Evolutionary conservation across 164 flowering plant species (phyloP), one percentile per base, ranked within the genome.

Genomic region (Vitis amurensis): DNA sequence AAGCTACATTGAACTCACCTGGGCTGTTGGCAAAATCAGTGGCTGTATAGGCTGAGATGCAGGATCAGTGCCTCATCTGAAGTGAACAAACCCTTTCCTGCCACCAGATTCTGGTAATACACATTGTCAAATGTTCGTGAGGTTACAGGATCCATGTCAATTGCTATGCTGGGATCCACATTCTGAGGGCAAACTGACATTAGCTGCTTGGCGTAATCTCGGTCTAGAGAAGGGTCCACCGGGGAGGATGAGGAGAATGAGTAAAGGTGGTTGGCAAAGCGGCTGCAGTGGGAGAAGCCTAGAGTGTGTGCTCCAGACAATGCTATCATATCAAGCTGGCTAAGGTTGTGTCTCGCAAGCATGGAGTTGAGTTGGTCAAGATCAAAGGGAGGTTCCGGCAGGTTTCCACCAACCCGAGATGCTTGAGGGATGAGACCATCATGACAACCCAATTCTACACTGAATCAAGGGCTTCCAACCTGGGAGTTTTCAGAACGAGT

Each of bases 231-330:
- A 50, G 97, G 97, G 66, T 93, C 98, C 0, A 83, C 73, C 0
- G 77, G 77, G 49, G 83, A 64, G 8, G 80, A 61, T 9, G 85
- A 16, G 14, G 81, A 74, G 81, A 84, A 89, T 4, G 75, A 67
- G 79, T 91, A 88, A 56, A 91, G 68, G 11, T 97, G 87, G 56
- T 81, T 78, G 1, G 90, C 71, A 57, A 93, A 84, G 61, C 83
- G 84, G 72, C 51, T 53, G 79, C 98, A 91, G 78, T 93, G 97
- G 51, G 95, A 84, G 82, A 88, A 85, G 27, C 98, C 98, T 0
- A 91, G 29, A 0, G 98, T 89, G 80, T 93, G 98, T 1, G 90
- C 93, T 8, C 93, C 97, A 1, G 97, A 90, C 15, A 92, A 84
- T 8, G 96, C 92, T 11, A 92, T 81, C 87, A 92, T 79, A 51